phyloP scores from a whole-genome alignment of 2,329 filamentous ascomycete genomes.

The Phyllosticta citribraziliensis region DNA sequence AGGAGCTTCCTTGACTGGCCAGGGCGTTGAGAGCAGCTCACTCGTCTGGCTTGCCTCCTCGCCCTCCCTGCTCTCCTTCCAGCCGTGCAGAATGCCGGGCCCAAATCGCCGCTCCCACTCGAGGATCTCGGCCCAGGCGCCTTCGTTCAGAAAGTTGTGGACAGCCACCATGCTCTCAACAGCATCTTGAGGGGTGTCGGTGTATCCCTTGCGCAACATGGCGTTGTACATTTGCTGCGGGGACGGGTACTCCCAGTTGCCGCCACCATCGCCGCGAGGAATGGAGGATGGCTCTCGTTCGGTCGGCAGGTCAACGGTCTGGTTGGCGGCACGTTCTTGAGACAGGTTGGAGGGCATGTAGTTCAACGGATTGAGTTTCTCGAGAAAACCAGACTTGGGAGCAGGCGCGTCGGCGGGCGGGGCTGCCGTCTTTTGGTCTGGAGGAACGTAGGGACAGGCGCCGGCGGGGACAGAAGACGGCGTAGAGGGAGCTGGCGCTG shows the following conservation, averaged over 20 bases:
- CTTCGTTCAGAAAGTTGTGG: conserved; percentile 97
- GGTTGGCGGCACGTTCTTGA: conserved; percentile 64
- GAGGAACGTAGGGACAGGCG: conserved; percentile 32
- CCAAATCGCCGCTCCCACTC: conserved; percentile 86
- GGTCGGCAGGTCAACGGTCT: conserved; percentile 65
- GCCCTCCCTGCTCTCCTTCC: conserved; percentile 63
- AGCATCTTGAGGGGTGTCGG: conserved; percentile 83
- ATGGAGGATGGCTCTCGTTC: conserved; percentile 80
- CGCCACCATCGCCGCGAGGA: conserved; percentile 64
- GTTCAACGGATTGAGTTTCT: conserved; percentile 72
- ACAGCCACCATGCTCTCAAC: conserved; percentile 96
- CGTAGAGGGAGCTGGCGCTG: conserved; percentile 18
- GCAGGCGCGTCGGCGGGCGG: conserved; percentile 25
- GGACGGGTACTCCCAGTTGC: conserved; percentile 95
- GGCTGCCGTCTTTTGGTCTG: conserved; percentile 14
- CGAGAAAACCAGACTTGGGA: conserved; percentile 41
- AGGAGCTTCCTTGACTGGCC: conserved; percentile 25
- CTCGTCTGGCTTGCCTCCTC: conserved; percentile 51
- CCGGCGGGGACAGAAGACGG: conserved; percentile 29
- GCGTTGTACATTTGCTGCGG: conserved; percentile 99
- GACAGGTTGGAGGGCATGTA: conserved; percentile 90
- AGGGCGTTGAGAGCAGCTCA: conserved; percentile 23
- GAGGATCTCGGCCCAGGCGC: conserved; percentile 90
- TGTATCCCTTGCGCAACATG: conserved; percentile 89
- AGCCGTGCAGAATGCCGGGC: conserved; percentile 60